Evolutionary conservation across 148 eudicot species (phyloP), one percentile per base, ranked within the genome.

Genomic region (Salicornia ramosissima): DNA sequence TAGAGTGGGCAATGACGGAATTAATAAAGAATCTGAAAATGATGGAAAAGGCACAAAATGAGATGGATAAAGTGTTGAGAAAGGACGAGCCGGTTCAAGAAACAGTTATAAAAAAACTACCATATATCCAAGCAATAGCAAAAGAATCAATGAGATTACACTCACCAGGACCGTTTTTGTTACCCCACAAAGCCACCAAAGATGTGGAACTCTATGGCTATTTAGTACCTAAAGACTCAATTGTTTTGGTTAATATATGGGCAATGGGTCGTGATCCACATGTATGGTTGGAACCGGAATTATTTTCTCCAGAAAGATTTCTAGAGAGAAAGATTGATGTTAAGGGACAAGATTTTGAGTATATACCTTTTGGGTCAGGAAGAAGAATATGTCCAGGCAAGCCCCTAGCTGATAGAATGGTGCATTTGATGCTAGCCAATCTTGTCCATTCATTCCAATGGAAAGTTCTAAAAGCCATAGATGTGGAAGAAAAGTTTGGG

Each of bases 1-100:
- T 78, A 18, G 79, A 78, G 22, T 77, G 84, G 81, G 79, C 81
- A 45, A 71, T 81, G 81, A 40, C 81, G 14, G 76, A 78, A 15
- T 19, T 81, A 40, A 43, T 77, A 29, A 12, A 26, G 4, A 67
- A 53, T 10, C 81, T 81, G 0, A 19, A 57, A 61, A 49, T 51
- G 51, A 45, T 80, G 74, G 61, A 11, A 29, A 77, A 74, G 39
- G 80, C 76, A 36, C 75, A 64, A 71, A 29, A 30, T 13, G 80
- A 81, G 51, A 64, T 77, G 1, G 30, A 62, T 21, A 11, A 67
- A 45, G 45, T 74, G 19, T 18, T 77, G 22, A 67, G 78, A 10
- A 39, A 62, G n/a, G 65, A 60, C 13, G 4, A 33, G 19, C 19
- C 58, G 25, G 52, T 77, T 21, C 73, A 74, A 65, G 81, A 81